Percentiles rank a stretch among this genome's conserved stretches.
Evolutionary conservation across 768 basidiomycete genomes (phyloP).

Genomic region (Kwoniella europaea): DNA sequence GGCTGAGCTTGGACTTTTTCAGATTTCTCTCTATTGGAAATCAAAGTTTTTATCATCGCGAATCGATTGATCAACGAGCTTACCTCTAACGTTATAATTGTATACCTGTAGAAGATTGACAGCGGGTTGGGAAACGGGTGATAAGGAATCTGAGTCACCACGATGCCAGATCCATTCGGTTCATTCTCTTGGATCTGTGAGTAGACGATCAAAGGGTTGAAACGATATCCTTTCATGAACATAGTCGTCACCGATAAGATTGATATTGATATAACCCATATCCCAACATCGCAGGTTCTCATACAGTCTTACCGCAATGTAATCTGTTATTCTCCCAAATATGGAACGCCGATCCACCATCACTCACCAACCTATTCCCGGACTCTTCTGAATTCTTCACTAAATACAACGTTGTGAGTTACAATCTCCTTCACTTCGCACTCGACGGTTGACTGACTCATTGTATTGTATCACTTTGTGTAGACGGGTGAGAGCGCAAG

Average conservation of each 20-base stretch:
- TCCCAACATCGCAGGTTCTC: slow-evolving; percentile 28
- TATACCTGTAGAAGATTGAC: neutral
- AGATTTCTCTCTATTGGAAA: neutral
- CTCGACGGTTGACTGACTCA: slow-evolving; percentile 18
- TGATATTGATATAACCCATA: no score
- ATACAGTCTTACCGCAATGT: slow-evolving; percentile 77
- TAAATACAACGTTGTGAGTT: slow-evolving; percentile 35
- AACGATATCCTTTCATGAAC: no score
- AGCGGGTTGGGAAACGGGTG: neutral
- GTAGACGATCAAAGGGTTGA: slow-evolving; percentile 2
- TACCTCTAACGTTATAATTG: neutral
- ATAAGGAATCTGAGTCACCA: slow-evolving; percentile 4
- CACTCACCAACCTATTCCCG: slow-evolving; percentile 32
- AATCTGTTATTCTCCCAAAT: slow-evolving; percentile 93
- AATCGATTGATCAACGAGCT: neutral
- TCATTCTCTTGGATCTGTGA: slow-evolving; percentile 73
- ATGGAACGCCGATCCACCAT: slow-evolving; percentile 42
- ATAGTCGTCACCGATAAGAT: no score
- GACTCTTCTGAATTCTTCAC: slow-evolving; percentile 34
- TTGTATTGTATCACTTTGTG: neutral
- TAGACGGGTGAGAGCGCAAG: slow-evolving; percentile 35
- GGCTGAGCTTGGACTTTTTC: neutral
- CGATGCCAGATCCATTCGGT: slow-evolving; percentile 59
- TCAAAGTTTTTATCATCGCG: neutral
- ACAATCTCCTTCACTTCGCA: no score